Evolutionary conservation across 1,139 yeast species (phyloP), one percentile per base, ranked within the genome.

Genomic region (Yamadazyma atlantica): DNA sequence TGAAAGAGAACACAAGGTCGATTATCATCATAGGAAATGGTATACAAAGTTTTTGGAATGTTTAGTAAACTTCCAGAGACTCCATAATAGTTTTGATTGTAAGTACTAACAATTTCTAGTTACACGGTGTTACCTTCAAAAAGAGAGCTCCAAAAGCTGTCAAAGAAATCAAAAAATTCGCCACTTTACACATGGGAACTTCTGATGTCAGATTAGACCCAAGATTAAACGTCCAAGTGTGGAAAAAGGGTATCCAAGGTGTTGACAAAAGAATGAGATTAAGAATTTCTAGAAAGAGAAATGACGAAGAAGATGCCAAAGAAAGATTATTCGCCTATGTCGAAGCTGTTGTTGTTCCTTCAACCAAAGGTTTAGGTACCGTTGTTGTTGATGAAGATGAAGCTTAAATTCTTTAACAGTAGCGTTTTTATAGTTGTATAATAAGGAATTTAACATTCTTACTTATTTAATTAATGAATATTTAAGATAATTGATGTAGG

Each of bases 231-330:
- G 94, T 90, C 75, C 95, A 85, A 71, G 80, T 94, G 78, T 94
- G 98, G 98, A 86, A 88, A 76, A 89, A 95, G 80, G 99, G 99
- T 80, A 85, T 94, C 78, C 92, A 90, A 83, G 97, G 97, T 78
- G 95, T 88, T 65, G 96, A 95, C 73, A 79, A 78, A 86, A 90
- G 97, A 83, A 71, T 94, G 76, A 89, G 99, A 82, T 82, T 94
- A 73, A 90, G 97, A 81, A 90, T 94, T 78, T 89, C 97, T 52
- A 90, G 98, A 88, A 92, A 86, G 92, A 88, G 97, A 82, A 92
- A 92, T 82, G 97, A 94, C 75, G 98, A 92, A 80, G 98, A 94
- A 82, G 92, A 89, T 72, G 97, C 98, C 66, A 86, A 86, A 84
- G 94, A 89, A 79, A 89, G 90, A 75, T 84, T 94, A 71, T 94